Evolutionary conservation across 2,329 filamentous ascomycete species (phyloP), one percentile per base, ranked within the genome.

Genomic region (Aspergillus sp.): DNA sequence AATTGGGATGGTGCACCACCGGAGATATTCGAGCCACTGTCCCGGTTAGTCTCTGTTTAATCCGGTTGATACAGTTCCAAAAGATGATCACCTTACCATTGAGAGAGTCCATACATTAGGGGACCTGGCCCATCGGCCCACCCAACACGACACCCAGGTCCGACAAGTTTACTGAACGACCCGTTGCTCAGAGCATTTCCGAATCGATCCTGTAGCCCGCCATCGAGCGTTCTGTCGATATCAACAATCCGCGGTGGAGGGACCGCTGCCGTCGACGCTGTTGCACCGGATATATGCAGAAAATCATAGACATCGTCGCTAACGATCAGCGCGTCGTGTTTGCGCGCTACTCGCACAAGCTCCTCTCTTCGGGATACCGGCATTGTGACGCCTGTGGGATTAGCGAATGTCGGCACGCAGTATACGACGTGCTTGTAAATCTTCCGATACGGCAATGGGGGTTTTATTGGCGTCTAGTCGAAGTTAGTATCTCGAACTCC

Each of bases 271-370:
- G 20, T 31, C 16, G 6, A 12, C 5, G 53, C 49, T 10, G 24
- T 6, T 1, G 78, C 67, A 2, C 85, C 83, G 91, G 92, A 96
- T 11, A 16, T 18, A 71, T 93, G 90, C 6, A 98, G 81, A 64
- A 94, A 89, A 73, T 98, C 94, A 72, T 98, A 98, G 10, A 97
- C 92, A 73, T 98, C 94, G 77, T 98, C 94, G 55, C 85, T 85
- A 36, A 97, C 82, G 57, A 97, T 77, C 16, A 97, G 82, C 5
- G 91, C 91, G 73, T 97, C 87, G 73, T 89, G 86, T 59, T 87
- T 81, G 59, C 94, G 84, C 0, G 93, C 94, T 5, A 96, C 76
- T 22, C 80, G 78, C 24, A 97, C 87, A 4, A 98, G 82, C 11
- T 80, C 80, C 63, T 87, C 78, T 4, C 94, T 85, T 22, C 89